phyloP scores from a whole-genome alignment of 306 rosid species.

The Aeschynomene evenia region DNA sequence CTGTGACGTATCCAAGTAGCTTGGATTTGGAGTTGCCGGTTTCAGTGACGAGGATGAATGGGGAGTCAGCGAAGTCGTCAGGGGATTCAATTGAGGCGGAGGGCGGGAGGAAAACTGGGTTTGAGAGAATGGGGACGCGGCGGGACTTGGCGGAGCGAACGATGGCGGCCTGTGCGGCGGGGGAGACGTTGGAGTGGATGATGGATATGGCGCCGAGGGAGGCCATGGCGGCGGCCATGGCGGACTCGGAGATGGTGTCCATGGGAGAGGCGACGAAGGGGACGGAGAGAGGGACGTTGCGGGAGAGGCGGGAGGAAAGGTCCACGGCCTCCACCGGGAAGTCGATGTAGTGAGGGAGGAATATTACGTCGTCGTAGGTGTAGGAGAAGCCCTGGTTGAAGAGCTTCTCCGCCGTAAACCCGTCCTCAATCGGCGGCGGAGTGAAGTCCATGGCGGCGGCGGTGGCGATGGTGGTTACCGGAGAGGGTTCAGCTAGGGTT shows the following conservation, averaged over 20 bases:
- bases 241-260: constrained; percentile 83
- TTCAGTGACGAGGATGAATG: constrained; percentile 61
- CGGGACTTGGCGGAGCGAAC: constrained; percentile 68
- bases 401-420: constrained; percentile 69
- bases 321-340: constrained; percentile 72
- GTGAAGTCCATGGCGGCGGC: constrained; percentile 31
- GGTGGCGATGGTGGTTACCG: neutral
- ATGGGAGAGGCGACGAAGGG: constrained; percentile 94
- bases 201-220: constrained; percentile 73
- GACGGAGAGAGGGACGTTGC: constrained; percentile 53
- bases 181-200: constrained; percentile 57
- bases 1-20: constrained; percentile 61
- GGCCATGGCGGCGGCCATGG: constrained; percentile 84
- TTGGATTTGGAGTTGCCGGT: constrained; percentile 44
- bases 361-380: constrained; percentile 89
- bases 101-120: constrained; percentile 53
- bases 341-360: constrained; percentile 90
- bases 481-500: constrained; percentile 28
- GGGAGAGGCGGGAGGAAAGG: constrained; percentile 57
- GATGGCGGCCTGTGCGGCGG: constrained; percentile 56
- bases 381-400: constrained; percentile 85
- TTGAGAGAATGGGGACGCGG: constrained; percentile 65
- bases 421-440: constrained; percentile 63
- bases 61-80: constrained; percentile 47
- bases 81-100: constrained; percentile 37